These are phyloP conservation scores for Pinus tabuliformis DNA, from an alignment of 75 land plant species.

Conservation along the genomic window DNA sequence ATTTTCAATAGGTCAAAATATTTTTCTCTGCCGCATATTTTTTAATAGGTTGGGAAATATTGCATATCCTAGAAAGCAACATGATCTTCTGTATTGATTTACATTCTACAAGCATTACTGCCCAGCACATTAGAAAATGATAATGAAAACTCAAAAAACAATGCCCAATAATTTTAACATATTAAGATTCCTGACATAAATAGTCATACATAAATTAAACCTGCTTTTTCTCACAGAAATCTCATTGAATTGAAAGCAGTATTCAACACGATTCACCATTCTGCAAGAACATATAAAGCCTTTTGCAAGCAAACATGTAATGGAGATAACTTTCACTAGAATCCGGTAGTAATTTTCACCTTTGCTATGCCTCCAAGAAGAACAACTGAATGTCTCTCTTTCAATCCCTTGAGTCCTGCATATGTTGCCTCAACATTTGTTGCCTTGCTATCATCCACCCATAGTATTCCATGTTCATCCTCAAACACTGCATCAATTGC, in stretches of 20 bases:
- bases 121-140: no score
- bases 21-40: no score
- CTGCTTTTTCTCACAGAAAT: not conserved
- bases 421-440: slow-evolving; percentile 72
- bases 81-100: no score
- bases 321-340: not conserved
- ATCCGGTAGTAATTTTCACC: slow-evolving; percentile 25
- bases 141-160: no score
- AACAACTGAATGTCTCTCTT: slow-evolving; percentile 38
- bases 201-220: not conserved
- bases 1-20: no score
- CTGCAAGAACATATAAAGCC: not conserved
- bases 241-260: no score
- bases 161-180: not conserved
- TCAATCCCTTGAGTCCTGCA: slow-evolving; percentile 48
- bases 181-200: not conserved
- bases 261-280: not conserved
- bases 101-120: not conserved
- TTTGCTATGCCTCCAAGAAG: slow-evolving; percentile 76
- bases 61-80: no score
- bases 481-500: slow-evolving; percentile 29
- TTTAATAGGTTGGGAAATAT: no score
- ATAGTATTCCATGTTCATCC: slow-evolving; percentile 39
- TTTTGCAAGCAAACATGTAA: not conserved
- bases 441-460: slow-evolving; percentile 82